Percentiles rank a stretch among this genome's conserved stretches.
Evolutionary conservation across 148 eudicot genomes (phyloP).

Genomic region (Silene conica): DNA sequence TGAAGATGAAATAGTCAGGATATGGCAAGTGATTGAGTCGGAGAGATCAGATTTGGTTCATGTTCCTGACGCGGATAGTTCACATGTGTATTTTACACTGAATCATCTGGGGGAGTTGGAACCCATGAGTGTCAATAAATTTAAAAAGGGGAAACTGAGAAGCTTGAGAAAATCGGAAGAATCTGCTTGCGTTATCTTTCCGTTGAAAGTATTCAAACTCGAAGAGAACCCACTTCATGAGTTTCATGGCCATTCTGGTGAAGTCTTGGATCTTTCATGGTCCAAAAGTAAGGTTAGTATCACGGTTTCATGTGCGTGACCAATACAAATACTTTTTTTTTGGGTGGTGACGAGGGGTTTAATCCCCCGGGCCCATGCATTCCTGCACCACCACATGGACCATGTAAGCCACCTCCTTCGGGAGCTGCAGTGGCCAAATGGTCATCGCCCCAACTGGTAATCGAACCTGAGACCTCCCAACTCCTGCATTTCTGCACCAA

Average conservation of each 20-base stretch:
- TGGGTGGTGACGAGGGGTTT: too few relatives aligned
- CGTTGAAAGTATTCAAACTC: constrained; percentile 49
- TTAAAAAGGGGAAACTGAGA: constrained; percentile 31
- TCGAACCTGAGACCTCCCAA: too few relatives aligned
- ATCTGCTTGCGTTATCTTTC: constrained; percentile 65
- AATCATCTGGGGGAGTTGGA: constrained; percentile 47
- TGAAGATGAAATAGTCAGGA: constrained; percentile 73
- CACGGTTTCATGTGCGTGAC: too few relatives aligned
- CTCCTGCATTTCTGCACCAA: too few relatives aligned
- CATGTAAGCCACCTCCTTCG: too few relatives aligned
- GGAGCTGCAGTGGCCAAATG: too few relatives aligned
- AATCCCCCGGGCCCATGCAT: too few relatives aligned
- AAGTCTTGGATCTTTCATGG: constrained; percentile 89
- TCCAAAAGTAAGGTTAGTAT: constrained; percentile 63
- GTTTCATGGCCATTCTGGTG: constrained; percentile 68
- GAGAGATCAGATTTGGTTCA: constrained; percentile 37
- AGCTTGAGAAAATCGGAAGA: constrained; percentile 50
- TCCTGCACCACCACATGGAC: too few relatives aligned
- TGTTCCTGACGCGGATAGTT: constrained; percentile 38
- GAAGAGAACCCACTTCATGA: constrained; percentile 73
- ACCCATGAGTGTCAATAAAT: constrained; percentile 39
- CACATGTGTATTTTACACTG: constrained; percentile 47
- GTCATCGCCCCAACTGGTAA: too few relatives aligned
- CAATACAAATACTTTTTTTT: too few relatives aligned
- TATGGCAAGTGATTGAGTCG: constrained; percentile 65